These are phyloP conservation scores for Metschnikowia gruessii DNA, from an alignment of 805 yeast genomes.

Conservation along the genomic window DNA sequence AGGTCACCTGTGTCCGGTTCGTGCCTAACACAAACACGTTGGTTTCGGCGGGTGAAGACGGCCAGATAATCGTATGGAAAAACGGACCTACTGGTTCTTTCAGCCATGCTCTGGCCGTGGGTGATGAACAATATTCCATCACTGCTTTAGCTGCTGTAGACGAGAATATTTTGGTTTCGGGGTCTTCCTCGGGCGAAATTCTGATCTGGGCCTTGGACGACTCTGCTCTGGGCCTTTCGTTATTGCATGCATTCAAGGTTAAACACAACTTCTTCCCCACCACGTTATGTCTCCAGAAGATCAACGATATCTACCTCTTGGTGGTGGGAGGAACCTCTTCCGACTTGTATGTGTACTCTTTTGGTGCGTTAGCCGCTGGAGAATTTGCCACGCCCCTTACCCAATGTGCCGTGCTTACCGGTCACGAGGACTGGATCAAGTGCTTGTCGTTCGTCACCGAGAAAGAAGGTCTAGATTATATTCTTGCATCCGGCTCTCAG, in stretches of 20 bases:
- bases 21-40: constrained; percentile 44
- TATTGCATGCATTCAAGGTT: constrained; percentile 32
- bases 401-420: constrained; percentile 58
- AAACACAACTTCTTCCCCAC: constrained; percentile 50
- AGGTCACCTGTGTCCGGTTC: constrained; percentile 63
- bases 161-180: constrained; percentile 48
- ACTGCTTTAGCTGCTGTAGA: constrained; percentile 48
- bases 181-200: constrained; percentile 61
- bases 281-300: constrained; percentile 32
- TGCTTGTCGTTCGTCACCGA: constrained; percentile 58
- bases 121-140: constrained; percentile 49
- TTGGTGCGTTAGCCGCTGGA: constrained; percentile 23
- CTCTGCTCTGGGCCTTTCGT: constrained; percentile 20
- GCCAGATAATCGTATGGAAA: constrained; percentile 59
- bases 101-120: constrained; percentile 31
- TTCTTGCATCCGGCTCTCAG: constrained; percentile 88
- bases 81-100: constrained; percentile 22
- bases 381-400: no score
- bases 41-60: constrained; percentile 69
- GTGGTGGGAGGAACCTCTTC: constrained; percentile 74
- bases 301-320: constrained; percentile 42
- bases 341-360: constrained; percentile 52
- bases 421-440: constrained; percentile 97
- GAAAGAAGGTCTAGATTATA: constrained; percentile 47
- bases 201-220: constrained; percentile 46